Evolutionary conservation across 352 stramenopile genomes (phyloP).

Genomic region (Pythium volutum): DNA sequence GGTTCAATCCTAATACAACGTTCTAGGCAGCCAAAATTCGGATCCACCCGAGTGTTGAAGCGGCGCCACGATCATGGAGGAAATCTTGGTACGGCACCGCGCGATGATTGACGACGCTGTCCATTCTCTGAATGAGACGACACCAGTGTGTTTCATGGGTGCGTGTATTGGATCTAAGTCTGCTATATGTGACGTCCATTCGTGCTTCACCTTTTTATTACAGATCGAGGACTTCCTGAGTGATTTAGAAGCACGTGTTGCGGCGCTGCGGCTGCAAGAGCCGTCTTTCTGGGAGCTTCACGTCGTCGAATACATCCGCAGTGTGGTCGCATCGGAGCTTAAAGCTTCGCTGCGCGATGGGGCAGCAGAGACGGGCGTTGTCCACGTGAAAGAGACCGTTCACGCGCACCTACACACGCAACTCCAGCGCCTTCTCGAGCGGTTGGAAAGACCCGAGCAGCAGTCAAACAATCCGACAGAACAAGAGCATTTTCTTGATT

Average conservation of each 20-base stretch:
- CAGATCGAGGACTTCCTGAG: slow-evolving; percentile 22
- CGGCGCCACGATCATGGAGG: slow-evolving; percentile 27
- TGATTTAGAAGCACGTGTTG: slow-evolving; percentile 28
- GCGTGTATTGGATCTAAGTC: neutral
- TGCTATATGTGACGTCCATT: neutral
- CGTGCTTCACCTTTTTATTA: neutral
- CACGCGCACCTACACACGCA: neutral
- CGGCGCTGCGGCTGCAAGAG: slow-evolving; percentile 33
- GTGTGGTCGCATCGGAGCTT: slow-evolving; percentile 16
- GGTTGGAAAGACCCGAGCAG: neutral
- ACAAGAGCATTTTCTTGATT: slow-evolving; percentile 2
- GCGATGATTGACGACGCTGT: slow-evolving; percentile 36
- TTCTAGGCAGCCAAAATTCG: neutral
- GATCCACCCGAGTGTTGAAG: slow-evolving; percentile 14
- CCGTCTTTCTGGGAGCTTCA: slow-evolving; percentile 56
- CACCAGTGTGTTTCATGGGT: slow-evolving; percentile 1
- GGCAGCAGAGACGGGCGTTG: neutral
- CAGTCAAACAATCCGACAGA: neutral
- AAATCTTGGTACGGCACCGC: slow-evolving; percentile 46
- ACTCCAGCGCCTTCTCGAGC: slow-evolving; percentile 1
- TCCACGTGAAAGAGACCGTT: neutral
- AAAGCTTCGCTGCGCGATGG: slow-evolving; percentile 6
- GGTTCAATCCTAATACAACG: slow-evolving; percentile 2
- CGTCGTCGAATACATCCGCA: slow-evolving; percentile 38
- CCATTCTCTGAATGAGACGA: slow-evolving; percentile 32